Conservation (phyloP, 148 eudicot genomes). For the Tetragonia tetragonoides region DNA sequence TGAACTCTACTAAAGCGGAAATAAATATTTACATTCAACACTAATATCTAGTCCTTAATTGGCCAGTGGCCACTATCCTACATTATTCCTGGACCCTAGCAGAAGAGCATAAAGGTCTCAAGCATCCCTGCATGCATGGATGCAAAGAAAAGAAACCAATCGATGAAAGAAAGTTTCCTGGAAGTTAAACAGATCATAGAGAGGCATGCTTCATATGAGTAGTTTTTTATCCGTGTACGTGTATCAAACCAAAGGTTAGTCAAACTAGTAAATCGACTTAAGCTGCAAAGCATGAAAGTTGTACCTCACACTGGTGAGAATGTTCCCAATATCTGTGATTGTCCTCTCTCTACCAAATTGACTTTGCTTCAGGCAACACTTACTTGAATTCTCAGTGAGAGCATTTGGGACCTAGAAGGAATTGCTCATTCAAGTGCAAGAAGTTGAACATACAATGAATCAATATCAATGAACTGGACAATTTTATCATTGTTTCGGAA, state of each 20-base stretch:
- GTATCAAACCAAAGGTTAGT: neutral
- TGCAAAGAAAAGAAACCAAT: too few species aligned
- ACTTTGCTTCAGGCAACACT: slow-evolving; percentile 32
- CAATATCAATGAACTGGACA: neutral
- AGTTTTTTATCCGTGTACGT: too few species aligned
- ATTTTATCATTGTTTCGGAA: neutral
- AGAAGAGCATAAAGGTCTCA: too few species aligned
- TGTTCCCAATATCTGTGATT: slow-evolving; percentile 19
- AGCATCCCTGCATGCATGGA: too few species aligned
- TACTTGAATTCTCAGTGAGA: slow-evolving; percentile 25
- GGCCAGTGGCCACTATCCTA: too few species aligned
- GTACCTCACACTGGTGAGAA: slow-evolving; percentile 38
- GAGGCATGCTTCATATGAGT: neutral
- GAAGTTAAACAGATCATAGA: too few species aligned
- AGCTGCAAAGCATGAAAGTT: neutral
- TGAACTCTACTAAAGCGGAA: too few species aligned
- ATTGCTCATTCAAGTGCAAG: neutral
- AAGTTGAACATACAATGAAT: neutral
- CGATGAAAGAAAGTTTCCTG: too few species aligned
- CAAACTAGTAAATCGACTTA: neutral
- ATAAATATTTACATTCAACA: too few species aligned
- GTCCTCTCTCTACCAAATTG: slow-evolving; percentile 28
- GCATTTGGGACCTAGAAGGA: slow-evolving; percentile 18
- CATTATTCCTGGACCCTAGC: too few species aligned
- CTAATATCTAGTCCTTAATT: too few species aligned